Conservation (phyloP, 805 yeast genomes). For the Candida loeiensis region DNA sequence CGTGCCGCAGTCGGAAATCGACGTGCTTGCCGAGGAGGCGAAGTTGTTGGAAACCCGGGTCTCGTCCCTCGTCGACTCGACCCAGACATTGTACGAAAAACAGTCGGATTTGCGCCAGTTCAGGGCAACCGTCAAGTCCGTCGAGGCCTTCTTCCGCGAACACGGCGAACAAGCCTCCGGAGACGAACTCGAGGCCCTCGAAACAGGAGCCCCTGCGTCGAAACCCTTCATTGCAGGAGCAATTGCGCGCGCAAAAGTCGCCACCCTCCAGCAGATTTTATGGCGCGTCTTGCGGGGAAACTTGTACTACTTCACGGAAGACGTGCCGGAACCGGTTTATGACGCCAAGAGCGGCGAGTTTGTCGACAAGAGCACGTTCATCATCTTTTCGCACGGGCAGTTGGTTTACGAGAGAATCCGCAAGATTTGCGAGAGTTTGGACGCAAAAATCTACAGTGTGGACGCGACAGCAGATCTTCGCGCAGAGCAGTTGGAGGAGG, state of each 20-base stretch:
- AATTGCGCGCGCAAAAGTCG: conserved; percentile 65
- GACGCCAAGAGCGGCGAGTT: conserved; percentile 55
- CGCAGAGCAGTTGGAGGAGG: conserved; percentile 26
- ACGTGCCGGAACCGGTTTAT: conserved; percentile 64
- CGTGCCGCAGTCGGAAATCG: conserved; percentile 58
- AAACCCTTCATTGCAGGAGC: conserved; percentile 71
- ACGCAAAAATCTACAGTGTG: conserved; percentile 70
- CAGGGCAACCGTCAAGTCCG: conserved; percentile 47
- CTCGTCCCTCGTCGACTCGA: conserved; percentile 63
- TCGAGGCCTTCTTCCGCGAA: conserved; percentile 29
- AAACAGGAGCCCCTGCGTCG: conserved; percentile 25
- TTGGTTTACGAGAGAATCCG: conserved; percentile 67
- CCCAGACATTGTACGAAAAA: conserved; percentile 57
- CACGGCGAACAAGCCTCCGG: conserved; percentile 15
- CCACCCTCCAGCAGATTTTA: conserved; percentile 70
- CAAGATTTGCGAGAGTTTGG: conserved; percentile 85
- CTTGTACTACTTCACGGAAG: conserved; percentile 69
- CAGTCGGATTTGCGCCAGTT: conserved; percentile 69
- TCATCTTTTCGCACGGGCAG: conserved; percentile 89
- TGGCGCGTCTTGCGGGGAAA: conserved; percentile 96
- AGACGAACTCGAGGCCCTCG: conserved; percentile 37
- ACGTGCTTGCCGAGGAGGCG: conserved; percentile 62
- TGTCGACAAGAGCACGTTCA: conserved; percentile 75
- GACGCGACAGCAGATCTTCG: conserved; percentile 36
- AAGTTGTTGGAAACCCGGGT: conserved; percentile 71